Conservation (phyloP, 148 eudicot genomes). For the Spergularia marina region DNA sequence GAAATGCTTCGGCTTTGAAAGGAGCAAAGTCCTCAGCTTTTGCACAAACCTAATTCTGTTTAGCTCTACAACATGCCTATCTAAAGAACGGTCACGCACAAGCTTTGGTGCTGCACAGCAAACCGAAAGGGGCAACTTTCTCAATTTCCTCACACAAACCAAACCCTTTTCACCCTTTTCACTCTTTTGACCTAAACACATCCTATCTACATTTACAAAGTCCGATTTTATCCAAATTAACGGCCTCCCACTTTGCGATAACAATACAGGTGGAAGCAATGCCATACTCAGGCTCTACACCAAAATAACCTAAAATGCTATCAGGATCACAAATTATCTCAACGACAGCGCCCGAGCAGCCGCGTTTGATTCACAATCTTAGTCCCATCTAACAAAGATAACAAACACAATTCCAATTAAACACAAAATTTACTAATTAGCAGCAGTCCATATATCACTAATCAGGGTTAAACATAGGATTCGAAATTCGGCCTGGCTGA, state of each 20-base stretch:
- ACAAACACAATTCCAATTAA: conserved; percentile 8
- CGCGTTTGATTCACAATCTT: neutral
- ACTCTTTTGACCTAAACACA: conserved; percentile 11
- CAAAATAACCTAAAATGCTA: neutral
- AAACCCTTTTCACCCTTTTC: neutral
- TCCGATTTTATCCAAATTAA: conserved; percentile 25
- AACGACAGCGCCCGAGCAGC: conserved; percentile 5
- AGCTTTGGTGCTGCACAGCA: conserved; percentile 52
- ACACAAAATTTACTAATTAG: neutral
- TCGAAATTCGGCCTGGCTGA: too few species aligned
- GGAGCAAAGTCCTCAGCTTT: conserved; percentile 75
- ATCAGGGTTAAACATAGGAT: too few species aligned
- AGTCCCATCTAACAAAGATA: conserved; percentile 15
- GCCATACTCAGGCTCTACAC: conserved; percentile 31
- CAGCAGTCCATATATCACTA: neutral
- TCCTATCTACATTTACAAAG: conserved; percentile 19
- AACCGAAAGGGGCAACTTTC: conserved; percentile 29
- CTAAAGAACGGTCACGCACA: conserved; percentile 68
- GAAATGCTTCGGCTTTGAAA: conserved; percentile 87
- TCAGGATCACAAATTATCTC: neutral
- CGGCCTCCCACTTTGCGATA: conserved; percentile 20
- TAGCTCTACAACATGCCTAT: conserved; percentile 72
- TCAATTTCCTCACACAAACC: conserved; percentile 15
- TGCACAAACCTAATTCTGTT: conserved; percentile 83
- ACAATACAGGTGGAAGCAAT: conserved; percentile 20